A percentile compares a stretch with the other conserved stretches of the same genome.
Evolutionary conservation across 1,284 basidiomycete genomes (phyloP).

Genomic region (Amylostereum chailletii): DNA sequence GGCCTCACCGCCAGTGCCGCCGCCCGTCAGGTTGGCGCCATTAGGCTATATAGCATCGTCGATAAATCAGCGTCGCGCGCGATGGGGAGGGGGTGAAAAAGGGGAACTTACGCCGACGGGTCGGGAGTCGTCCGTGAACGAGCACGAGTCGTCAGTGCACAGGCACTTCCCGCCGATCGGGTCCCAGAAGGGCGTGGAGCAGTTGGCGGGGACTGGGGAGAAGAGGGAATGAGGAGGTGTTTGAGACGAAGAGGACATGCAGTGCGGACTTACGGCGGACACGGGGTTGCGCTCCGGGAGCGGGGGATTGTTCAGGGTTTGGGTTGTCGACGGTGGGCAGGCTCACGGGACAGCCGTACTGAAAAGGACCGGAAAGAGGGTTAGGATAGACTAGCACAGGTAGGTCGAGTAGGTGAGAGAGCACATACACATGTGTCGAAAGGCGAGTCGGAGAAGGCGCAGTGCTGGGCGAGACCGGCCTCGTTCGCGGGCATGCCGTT

Average conservation of each 20-base stretch:
- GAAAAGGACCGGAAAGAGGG: background rate
- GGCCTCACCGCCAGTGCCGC: constrained; percentile 32
- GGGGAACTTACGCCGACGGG: constrained; percentile 54
- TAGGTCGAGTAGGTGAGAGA: background rate
- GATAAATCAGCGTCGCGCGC: constrained; percentile 2
- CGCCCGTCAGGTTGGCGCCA: constrained; percentile 61
- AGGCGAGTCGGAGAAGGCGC: constrained; percentile 65
- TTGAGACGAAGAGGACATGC: background rate
- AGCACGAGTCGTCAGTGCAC: constrained; percentile 46
- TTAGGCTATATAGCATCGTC: constrained; percentile 40
- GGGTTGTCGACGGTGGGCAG: constrained; percentile 51
- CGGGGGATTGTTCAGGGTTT: constrained; percentile 49
- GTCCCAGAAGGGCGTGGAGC: constrained; percentile 76
- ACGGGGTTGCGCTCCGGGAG: constrained; percentile 34
- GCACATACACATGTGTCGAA: constrained; percentile 65
- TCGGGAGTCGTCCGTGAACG: constrained; percentile 54
- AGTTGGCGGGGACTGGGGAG: constrained; percentile 54
- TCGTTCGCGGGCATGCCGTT: constrained; percentile 67
- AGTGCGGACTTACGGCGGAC: constrained; percentile 37
- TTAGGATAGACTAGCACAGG: background rate
- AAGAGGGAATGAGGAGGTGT: background rate
- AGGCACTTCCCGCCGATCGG: constrained; percentile 58
- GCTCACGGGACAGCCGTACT: constrained; percentile 68
- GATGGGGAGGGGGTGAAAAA: constrained; percentile 2
- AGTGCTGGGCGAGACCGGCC: constrained; percentile 48